A percentile compares a stretch with the other conserved stretches of the same genome.
These are phyloP conservation scores for Multifurca ochricompacta DNA, from an alignment of 768 basidiomycete genomes.

Conservation along the genomic window DNA sequence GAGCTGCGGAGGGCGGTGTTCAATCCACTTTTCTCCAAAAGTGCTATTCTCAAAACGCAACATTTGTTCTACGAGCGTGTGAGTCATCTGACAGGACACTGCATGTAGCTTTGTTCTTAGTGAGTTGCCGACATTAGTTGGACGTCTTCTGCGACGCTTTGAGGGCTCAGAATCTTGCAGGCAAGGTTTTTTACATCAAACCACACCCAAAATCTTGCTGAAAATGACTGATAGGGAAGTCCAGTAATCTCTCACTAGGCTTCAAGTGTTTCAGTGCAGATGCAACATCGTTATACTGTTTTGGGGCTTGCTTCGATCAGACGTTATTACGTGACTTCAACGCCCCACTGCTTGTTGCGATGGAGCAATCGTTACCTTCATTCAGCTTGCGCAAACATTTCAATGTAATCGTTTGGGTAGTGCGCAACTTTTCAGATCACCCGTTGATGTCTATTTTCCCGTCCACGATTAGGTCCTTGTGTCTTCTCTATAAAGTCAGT, in stretches of 20 bases:
- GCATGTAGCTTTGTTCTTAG: background rate
- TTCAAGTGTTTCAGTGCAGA: conserved; percentile 2
- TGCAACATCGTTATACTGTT: background rate
- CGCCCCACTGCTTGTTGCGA: background rate
- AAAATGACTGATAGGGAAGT: background rate
- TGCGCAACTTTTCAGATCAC: background rate
- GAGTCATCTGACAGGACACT: background rate
- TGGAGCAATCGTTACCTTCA: background rate
- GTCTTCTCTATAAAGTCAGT: background rate
- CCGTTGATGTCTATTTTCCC: background rate
- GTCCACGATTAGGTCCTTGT: background rate
- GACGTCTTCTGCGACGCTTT: background rate
- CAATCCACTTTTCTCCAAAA: background rate
- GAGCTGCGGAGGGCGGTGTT: background rate
- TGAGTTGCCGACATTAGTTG: background rate
- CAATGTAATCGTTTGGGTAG: background rate
- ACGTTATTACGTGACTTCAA: background rate
- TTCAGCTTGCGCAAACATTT: background rate
- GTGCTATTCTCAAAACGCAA: background rate
- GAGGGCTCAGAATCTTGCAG: background rate
- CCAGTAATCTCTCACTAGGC: background rate
- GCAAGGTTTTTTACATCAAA: background rate
- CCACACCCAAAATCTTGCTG: background rate
- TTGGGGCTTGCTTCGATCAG: background rate
- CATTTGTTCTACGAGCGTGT: background rate